Evolutionary conservation across 192 early-diverging fungal genomes (phyloP).

Genomic region (Gamsiella multidivaricata): DNA sequence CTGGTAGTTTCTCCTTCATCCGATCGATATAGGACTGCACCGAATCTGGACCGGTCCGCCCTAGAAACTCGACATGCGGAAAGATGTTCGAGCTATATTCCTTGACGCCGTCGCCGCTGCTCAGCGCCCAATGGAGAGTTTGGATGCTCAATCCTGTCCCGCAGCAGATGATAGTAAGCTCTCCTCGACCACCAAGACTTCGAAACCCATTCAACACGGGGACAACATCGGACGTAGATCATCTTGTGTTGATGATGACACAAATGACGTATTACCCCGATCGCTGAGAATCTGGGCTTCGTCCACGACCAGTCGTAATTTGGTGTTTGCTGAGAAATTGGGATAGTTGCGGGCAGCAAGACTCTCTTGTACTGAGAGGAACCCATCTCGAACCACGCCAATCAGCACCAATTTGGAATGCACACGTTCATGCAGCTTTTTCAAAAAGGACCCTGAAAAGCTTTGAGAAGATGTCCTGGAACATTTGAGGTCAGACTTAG

Average conservation of each 20-base stretch:
- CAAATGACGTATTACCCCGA: background rate
- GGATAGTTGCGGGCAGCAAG: background rate
- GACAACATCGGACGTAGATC: constrained; percentile 9
- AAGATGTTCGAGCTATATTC: constrained; percentile 1
- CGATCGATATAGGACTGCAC: constrained; percentile 13
- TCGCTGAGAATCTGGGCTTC: constrained; percentile 16
- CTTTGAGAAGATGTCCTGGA: no score
- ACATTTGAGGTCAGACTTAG: constrained; percentile 17
- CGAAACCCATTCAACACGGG: background rate
- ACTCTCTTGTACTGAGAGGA: no score
- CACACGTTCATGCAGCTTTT: no score
- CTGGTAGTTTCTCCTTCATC: constrained; percentile 17
- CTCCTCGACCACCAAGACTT: background rate
- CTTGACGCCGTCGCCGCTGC: constrained; percentile 11
- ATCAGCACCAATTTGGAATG: no score
- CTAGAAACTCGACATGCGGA: constrained; percentile 19
- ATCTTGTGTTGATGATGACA: background rate
- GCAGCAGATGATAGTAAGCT: constrained; percentile 1
- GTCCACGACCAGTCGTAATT: constrained; percentile 11
- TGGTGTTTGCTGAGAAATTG: background rate
- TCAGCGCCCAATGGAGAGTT: constrained; percentile 6
- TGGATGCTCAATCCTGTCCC: constrained; percentile 1
- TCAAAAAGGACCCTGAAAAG: no score
- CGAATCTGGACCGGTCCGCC: constrained; percentile 7
- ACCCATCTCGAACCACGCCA: no score